Conservation (phyloP, 768 basidiomycete genomes). For the Boletus reticuloceps region DNA sequence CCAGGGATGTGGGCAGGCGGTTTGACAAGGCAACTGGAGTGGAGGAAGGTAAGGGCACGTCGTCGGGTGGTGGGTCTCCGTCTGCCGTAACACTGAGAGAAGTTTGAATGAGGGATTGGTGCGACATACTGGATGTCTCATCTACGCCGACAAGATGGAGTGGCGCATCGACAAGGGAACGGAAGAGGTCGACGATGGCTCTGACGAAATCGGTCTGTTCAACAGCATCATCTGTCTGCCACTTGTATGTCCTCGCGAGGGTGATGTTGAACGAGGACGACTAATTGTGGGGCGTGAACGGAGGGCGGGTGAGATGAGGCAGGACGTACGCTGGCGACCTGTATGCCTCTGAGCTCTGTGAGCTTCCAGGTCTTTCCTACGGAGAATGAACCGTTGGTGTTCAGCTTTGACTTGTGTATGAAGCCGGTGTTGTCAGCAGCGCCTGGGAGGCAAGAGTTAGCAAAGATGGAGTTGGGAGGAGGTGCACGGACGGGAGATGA, state of each 20-base stretch:
- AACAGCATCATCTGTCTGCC: slow-evolving; percentile 73
- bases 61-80: slow-evolving; percentile 5
- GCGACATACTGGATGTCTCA: slow-evolving; percentile 38
- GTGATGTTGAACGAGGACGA: slow-evolving; percentile 73
- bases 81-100: slow-evolving; percentile 18
- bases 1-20: slow-evolving; percentile 8
- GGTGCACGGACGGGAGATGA: slow-evolving; percentile 78
- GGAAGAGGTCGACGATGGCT: slow-evolving; percentile 62
- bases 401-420: slow-evolving; percentile 96
- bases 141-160: slow-evolving; percentile 60
- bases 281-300: slow-evolving; percentile 36
- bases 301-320: slow-evolving; percentile 5
- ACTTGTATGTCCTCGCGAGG: slow-evolving; percentile 84
- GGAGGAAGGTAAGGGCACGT: not conserved
- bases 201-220: slow-evolving; percentile 78
- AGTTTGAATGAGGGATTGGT: not conserved
- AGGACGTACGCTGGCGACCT: slow-evolving; percentile 69
- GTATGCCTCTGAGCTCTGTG: slow-evolving; percentile 74
- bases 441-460: slow-evolving; percentile 37
- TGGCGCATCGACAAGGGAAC: slow-evolving; percentile 41
- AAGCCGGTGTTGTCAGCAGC: slow-evolving; percentile 59
- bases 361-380: slow-evolving; percentile 97
- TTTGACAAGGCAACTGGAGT: slow-evolving; percentile 4
- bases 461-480: not conserved
- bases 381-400: slow-evolving; percentile 91